Percentiles rank a stretch among this genome's conserved stretches.
phyloP scores from a whole-genome alignment of 768 basidiomycete species.

The Clavulina sp. region DNA sequence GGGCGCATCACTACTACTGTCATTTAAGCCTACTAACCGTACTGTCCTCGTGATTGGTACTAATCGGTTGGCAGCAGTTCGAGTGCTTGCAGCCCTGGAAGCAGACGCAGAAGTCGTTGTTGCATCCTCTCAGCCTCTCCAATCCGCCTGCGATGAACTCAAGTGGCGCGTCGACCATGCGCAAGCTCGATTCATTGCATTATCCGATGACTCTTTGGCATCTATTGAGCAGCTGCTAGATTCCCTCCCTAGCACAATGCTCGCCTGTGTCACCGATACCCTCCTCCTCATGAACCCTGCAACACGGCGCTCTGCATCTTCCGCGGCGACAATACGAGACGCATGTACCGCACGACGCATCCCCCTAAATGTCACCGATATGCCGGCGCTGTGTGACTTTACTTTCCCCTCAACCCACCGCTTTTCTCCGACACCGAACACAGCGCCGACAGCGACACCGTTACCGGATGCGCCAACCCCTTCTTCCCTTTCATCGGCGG shows the following conservation, averaged over 20 bases:
- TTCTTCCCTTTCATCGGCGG: neutral
- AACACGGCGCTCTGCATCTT: constrained; percentile 28
- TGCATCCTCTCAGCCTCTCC: constrained; percentile 33
- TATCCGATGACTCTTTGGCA: constrained; percentile 19
- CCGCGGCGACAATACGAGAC: constrained; percentile 40
- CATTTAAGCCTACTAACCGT: constrained; percentile 42
- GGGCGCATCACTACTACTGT: constrained; percentile 64
- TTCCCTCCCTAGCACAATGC: constrained; percentile 19
- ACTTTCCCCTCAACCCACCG: constrained; percentile 76
- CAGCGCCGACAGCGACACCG: neutral
- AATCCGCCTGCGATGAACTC: constrained; percentile 50
- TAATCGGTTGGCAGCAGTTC: constrained; percentile 62
- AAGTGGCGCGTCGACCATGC: constrained; percentile 37
- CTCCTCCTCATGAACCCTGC: constrained; percentile 18
- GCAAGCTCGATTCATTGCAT: constrained; percentile 37
- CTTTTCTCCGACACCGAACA: constrained; percentile 29
- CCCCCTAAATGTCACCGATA: constrained; percentile 75
- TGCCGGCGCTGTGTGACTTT: constrained; percentile 75
- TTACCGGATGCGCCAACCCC: constrained; percentile 6
- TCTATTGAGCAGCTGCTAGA: constrained; percentile 24
- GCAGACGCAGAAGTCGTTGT: constrained; percentile 57
- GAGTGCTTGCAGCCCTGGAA: constrained; percentile 68
- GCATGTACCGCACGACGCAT: constrained; percentile 42
- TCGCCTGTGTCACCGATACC: constrained; percentile 77
- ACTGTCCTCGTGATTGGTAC: constrained; percentile 59